phyloP scores from a whole-genome alignment of 2,329 filamentous ascomycete genomes.

The Ophiostoma montium region DNA sequence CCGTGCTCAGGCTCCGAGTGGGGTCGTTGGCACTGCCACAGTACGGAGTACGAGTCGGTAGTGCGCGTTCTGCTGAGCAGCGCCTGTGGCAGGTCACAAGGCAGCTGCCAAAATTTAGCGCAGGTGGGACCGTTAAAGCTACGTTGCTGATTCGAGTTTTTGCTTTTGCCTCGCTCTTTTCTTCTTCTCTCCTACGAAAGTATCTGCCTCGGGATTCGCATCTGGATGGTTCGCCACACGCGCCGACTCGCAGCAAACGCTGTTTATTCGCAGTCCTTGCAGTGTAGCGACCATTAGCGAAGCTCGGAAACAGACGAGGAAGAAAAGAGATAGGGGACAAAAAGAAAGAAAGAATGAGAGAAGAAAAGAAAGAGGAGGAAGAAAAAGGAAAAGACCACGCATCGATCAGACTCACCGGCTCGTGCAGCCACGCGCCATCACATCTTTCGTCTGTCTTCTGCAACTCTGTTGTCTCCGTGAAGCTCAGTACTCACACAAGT shows the following conservation, averaged over 20 bases:
- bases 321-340: too few relatives aligned
- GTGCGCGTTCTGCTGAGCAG: background rate
- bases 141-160: background rate
- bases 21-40: background rate
- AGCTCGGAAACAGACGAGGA: too few relatives aligned
- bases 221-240: too few relatives aligned
- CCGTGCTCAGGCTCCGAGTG: too few relatives aligned
- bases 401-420: background rate
- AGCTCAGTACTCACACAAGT: background rate
- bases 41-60: too few relatives aligned
- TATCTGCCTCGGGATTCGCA: background rate
- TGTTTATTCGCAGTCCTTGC: background rate
- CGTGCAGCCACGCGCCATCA: background rate
- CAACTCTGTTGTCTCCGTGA: background rate
- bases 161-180: background rate
- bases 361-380: too few relatives aligned
- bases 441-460: conserved; percentile 1
- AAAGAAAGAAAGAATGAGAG: too few relatives aligned
- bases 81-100: background rate
- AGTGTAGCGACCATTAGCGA: background rate
- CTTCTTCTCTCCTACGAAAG: background rate
- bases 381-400: too few relatives aligned
- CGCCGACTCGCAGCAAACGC: background rate
- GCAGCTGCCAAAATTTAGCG: background rate
- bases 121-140: background rate